phyloP scores from a whole-genome alignment of 2,329 filamentous ascomycete genomes.

The Paraphaeosphaeria sporulosa region DNA sequence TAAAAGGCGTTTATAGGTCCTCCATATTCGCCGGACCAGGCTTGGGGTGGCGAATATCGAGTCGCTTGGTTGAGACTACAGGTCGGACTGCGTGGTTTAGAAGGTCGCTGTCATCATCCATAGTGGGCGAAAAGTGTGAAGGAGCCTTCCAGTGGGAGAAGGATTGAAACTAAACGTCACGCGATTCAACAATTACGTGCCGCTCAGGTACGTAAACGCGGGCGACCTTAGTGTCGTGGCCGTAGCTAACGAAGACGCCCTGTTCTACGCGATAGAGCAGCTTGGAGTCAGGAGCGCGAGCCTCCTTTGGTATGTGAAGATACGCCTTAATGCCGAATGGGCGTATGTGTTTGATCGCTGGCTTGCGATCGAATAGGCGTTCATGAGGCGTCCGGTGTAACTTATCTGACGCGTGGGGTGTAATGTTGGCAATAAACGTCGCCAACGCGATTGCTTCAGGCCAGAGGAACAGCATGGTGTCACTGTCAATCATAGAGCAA shows the following conservation, averaged over 20 bases:
- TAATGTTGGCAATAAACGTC: too few relatives aligned
- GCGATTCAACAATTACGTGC: too few relatives aligned
- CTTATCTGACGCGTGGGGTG: too few relatives aligned
- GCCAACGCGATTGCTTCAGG: too few relatives aligned
- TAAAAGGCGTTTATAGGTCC: background rate
- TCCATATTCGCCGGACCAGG: background rate
- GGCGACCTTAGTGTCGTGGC: conserved; percentile 6
- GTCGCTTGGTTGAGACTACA: too few relatives aligned
- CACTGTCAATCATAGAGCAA: too few relatives aligned
- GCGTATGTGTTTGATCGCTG: background rate
- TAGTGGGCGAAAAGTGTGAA: background rate
- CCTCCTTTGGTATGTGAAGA: conserved; percentile 11
- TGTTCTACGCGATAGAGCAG: conserved; percentile 9
- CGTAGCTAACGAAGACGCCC: conserved; percentile 14
- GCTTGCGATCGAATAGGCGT: background rate
- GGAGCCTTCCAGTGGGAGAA: conserved; percentile 2
- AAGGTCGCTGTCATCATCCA: background rate
- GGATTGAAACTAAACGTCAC: conserved; percentile 11
- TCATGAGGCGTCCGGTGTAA: too few relatives aligned
- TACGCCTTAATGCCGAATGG: conserved; percentile 4
- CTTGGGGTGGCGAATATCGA: background rate
- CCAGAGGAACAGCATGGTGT: too few relatives aligned
- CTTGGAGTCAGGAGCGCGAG: conserved; percentile 2
- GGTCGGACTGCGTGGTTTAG: too few relatives aligned
- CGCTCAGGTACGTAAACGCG: conserved; percentile 10